These are phyloP conservation scores for Cryptosporidium canis DNA, from an alignment of 169 alveolate genomes.

Conservation along the genomic window DNA sequence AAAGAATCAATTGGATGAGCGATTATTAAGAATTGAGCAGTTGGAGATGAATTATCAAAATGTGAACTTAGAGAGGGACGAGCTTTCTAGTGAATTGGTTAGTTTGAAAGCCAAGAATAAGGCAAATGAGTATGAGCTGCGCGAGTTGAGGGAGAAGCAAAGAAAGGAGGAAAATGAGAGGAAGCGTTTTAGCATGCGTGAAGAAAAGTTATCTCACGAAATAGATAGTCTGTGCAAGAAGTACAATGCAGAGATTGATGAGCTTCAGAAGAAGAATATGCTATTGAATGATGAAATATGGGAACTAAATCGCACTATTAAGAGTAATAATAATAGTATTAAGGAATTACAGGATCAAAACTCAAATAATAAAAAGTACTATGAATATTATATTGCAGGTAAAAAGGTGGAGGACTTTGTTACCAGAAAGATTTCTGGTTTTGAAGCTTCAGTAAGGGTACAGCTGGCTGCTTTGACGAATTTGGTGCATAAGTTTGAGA, in stretches of 20 bases:
- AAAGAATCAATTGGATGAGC: constrained; percentile 61
- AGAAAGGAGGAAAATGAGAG: constrained; percentile 72
- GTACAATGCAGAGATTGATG: constrained; percentile 28
- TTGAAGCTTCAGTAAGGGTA: constrained; percentile 9
- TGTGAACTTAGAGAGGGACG: constrained; percentile 1
- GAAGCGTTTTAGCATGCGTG: constrained; percentile 41
- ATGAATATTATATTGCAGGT: constrained; percentile 21
- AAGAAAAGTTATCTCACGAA: constrained; percentile 57
- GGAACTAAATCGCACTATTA: constrained; percentile 37
- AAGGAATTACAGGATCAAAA: constrained; percentile 58
- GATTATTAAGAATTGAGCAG: constrained; percentile 37
- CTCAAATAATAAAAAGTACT: constrained; percentile 19
- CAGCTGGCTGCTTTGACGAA: constrained; percentile 27
- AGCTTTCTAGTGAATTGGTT: constrained; percentile 20
- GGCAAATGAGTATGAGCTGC: constrained; percentile 35
- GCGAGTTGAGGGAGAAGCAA: constrained; percentile 29
- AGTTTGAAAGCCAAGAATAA: constrained; percentile 31
- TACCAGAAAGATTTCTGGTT: constrained; percentile 23
- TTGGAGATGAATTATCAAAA: constrained; percentile 42
- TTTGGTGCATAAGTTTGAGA: constrained; percentile 19
- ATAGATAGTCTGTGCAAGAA: constrained; percentile 56
- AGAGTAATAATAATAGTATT: constrained; percentile 11
- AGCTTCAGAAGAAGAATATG: constrained; percentile 33
- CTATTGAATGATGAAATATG: constrained; percentile 58
- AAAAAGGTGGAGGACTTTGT: constrained; percentile 43